Base-by-base conservation (phyloP, 148 eudicot genomes). In the Polygonum aviculare region DNA sequence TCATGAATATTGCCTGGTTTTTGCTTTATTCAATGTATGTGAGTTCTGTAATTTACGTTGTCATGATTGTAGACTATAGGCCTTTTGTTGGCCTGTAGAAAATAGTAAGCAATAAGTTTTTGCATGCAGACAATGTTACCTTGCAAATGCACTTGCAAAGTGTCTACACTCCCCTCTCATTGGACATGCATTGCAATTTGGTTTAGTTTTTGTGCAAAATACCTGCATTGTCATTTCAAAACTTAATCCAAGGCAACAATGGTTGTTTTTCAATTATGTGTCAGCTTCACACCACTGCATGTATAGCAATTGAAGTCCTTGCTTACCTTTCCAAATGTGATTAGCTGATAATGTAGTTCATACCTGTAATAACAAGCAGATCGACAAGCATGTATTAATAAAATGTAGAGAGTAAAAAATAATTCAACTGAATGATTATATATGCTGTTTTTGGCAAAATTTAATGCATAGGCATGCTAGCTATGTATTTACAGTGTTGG, bases 161-260 rank as follows among this genome's bases (percentile, higher is more conserved):
- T 90, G 94, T 79, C 91, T 82, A 85, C 94, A 90, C 76, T 88
- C 90, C 54, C 83, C 94, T 81, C 91, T 88, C 91, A 90, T 77
- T 59, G 94, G 94, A 77, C 94, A 90, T 74, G 94, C 94, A 76
- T 88, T 90, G 60, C 94, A 90, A 67, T 90, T 90, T 59, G 94
- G 94, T 33, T 86, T 82, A 50, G 80, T 86, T 81, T 90, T 90
- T 69, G 94, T 90, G 84, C 94, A 90, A 82, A 90, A 88, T 35
- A 88, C 91, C 94, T 90, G 82, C 75, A 74, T 55, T 26, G 76
- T 69, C 45, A 71, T 80, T 67, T 16, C 15, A 10, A 72, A 44
- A 21, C 39, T 9, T 45, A 41, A 22, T 72, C 2, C 16, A 72
- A 72, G 44, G 38, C 36, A 14, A 1, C 12, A 35, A 35, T 60